Percentiles rank a stretch among this genome's conserved stretches.
Conservation (phyloP, 2,329 filamentous ascomycete genomes). For the Aschersonia sp. region DNA sequence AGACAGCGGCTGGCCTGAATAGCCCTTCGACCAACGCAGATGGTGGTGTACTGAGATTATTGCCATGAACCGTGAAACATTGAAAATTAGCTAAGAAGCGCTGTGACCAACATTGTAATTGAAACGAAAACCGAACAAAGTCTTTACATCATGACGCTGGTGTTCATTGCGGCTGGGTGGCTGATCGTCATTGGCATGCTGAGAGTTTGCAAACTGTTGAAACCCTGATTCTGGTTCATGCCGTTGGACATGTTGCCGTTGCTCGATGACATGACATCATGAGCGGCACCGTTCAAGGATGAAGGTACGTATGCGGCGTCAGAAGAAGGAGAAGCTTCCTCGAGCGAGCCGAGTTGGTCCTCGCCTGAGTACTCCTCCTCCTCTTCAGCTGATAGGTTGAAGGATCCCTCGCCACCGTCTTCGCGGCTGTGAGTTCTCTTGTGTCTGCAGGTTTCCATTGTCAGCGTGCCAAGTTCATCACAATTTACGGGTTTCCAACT, state of each 20-base stretch:
- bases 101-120: background rate
- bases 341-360: conserved; percentile 67
- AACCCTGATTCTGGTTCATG: conserved; percentile 18
- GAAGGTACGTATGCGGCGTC: conserved; percentile 46
- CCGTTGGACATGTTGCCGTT: conserved; percentile 6
- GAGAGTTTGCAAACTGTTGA: conserved; percentile 45
- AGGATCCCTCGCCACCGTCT: conserved; percentile 41
- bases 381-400: conserved; percentile 65
- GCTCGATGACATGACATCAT: conserved; percentile 11
- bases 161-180: conserved; percentile 32
- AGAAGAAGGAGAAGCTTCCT: conserved; percentile 63
- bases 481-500: background rate
- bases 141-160: conserved; percentile 29
- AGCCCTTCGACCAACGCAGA: background rate
- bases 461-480: conserved; percentile 5
- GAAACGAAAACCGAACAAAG: conserved; percentile 1
- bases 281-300: conserved; percentile 32
- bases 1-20: background rate
- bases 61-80: background rate
- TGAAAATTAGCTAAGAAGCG: conserved; percentile 4
- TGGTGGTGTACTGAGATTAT: background rate
- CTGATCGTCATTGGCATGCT: conserved; percentile 53
- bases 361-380: conserved; percentile 74
- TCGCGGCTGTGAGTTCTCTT: conserved; percentile 60
- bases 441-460: conserved; percentile 42